These are phyloP conservation scores for Cytospora chrysosperma DNA, from an alignment of 2,329 filamentous ascomycete species.

Conservation along the genomic window DNA sequence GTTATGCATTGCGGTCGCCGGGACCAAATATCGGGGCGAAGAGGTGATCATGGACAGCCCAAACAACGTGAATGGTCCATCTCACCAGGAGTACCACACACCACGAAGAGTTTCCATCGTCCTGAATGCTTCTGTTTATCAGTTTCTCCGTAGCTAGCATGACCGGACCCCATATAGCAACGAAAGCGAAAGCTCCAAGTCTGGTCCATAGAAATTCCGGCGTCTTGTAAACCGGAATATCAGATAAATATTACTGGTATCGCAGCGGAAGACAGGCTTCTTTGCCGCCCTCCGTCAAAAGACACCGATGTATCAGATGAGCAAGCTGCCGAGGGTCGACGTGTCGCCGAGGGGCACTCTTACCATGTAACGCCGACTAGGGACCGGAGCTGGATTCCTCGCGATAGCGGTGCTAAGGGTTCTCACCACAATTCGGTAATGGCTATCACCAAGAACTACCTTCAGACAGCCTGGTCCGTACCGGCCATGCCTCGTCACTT, in stretches of 20 bases:
- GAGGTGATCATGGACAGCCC: background rate
- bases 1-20: too few relatives aligned
- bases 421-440: background rate
- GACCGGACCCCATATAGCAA: background rate
- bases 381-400: background rate
- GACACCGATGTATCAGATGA: background rate
- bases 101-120: background rate
- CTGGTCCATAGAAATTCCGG: background rate
- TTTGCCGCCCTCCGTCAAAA: background rate
- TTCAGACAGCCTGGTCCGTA: slow-evolving; percentile 32
- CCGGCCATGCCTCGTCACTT: too few relatives aligned
- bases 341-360: background rate
- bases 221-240: background rate
- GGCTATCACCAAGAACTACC: too few relatives aligned
- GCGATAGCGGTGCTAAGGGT: background rate
- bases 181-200: background rate
- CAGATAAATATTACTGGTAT: background rate
- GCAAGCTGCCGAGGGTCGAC: background rate
- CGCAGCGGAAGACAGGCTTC: background rate
- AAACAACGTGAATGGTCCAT: background rate
- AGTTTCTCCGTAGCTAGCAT: background rate
- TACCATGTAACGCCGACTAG: background rate
- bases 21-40: background rate
- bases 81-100: background rate
- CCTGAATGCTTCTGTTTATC: background rate